Evolutionary conservation across 73 alveolate genomes (phyloP).

Genomic region (Paramecium primaurelia): DNA sequence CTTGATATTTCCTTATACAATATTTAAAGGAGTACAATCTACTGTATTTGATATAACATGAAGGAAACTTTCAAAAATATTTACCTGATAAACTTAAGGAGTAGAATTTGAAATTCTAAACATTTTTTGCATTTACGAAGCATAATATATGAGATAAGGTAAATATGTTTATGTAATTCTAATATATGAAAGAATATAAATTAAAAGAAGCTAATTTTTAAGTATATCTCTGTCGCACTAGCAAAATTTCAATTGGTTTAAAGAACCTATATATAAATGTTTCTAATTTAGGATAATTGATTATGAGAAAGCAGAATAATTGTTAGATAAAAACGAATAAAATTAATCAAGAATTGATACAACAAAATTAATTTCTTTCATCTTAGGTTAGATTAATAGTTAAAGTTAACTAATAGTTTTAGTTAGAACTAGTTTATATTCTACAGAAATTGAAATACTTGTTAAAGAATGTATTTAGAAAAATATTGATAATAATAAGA

Average conservation of each 20-base stretch:
- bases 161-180: background rate
- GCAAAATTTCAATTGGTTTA: background rate
- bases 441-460: background rate
- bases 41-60: background rate
- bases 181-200: background rate
- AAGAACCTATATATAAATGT: background rate
- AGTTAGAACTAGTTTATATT: background rate
- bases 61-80: background rate
- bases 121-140: slow-evolving; percentile 10
- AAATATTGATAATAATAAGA: background rate
- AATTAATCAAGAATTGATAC: background rate
- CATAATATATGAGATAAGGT: background rate
- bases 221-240: background rate
- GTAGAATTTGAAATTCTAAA: background rate
- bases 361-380: background rate
- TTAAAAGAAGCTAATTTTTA: background rate
- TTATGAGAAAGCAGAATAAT: slow-evolving; percentile 22
- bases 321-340: background rate
- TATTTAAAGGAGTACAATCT: background rate
- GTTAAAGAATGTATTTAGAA: background rate
- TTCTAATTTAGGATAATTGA: background rate
- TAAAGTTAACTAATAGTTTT: background rate
- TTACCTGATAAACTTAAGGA: background rate
- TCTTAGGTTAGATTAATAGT: background rate
- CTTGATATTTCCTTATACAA: background rate